These are phyloP conservation scores for Ettlia oleoabundans DNA, from an alignment of 139 green algal species.

Conservation along the genomic window DNA sequence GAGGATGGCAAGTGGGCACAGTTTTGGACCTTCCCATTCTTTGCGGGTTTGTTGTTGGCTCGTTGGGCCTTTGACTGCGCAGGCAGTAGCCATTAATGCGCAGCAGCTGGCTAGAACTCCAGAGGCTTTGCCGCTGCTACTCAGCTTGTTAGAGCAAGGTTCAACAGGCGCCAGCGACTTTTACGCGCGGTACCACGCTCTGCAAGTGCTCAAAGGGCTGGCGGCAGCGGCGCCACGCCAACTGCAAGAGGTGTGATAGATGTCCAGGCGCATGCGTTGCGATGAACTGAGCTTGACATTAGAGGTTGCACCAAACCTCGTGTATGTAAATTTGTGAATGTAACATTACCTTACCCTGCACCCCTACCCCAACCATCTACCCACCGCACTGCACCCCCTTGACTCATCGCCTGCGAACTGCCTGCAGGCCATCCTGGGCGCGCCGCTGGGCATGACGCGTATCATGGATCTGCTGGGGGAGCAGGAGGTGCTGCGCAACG, in stretches of 20 bases:
- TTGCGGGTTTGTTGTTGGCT: too few species aligned
- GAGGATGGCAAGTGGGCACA: too few species aligned
- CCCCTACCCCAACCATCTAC: not conserved
- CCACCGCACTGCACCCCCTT: not conserved
- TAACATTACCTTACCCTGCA: not conserved
- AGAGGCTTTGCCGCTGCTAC: slow-evolving; percentile 73
- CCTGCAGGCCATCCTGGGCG: slow-evolving; percentile 72
- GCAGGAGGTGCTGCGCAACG: slow-evolving; percentile 83
- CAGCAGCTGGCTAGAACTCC: slow-evolving; percentile 76
- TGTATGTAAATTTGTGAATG: not conserved
- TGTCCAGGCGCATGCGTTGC: not conserved
- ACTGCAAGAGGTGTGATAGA: slow-evolving; percentile 8
- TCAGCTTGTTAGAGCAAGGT: slow-evolving; percentile 77
- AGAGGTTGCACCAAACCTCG: not conserved
- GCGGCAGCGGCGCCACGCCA: slow-evolving; percentile 31
- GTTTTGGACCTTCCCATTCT: too few species aligned
- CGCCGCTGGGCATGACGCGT: slow-evolving; percentile 75
- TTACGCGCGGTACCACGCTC: slow-evolving; percentile 86
- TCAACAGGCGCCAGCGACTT: slow-evolving; percentile 77
- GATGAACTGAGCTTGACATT: not conserved
- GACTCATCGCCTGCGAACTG: slow-evolving; percentile 5
- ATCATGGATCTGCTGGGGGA: slow-evolving; percentile 88
- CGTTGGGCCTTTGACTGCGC: too few species aligned
- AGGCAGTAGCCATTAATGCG: slow-evolving; percentile 66
- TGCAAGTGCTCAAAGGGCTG: slow-evolving; percentile 85